Evolutionary conservation across 2,329 filamentous ascomycete species (phyloP).

Genomic region (Botryotinia globosa): DNA sequence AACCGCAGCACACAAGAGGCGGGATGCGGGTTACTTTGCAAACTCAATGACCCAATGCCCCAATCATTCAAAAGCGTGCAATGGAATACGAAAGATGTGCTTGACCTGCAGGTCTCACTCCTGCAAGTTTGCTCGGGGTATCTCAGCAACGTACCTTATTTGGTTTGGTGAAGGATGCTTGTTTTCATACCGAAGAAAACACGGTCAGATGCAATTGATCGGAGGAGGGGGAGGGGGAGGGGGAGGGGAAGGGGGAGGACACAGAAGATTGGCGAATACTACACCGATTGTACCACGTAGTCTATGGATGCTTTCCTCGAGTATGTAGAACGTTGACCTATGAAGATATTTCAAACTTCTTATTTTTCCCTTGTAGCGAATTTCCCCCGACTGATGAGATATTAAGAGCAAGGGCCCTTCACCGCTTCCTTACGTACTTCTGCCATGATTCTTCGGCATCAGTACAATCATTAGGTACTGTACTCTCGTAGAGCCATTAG

Average conservation of each 20-base stretch:
- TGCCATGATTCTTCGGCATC: background rate
- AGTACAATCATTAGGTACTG: background rate
- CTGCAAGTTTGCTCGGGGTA: conserved; percentile 16
- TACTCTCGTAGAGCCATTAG: background rate
- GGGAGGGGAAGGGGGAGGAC: background rate
- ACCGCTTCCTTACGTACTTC: conserved; percentile 8
- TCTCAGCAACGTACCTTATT: conserved; percentile 1
- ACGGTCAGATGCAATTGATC: background rate
- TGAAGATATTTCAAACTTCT: background rate
- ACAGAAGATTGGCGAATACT: conserved; percentile 3
- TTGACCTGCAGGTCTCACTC: background rate
- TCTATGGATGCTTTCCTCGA: background rate
- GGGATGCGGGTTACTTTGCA: background rate
- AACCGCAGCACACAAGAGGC: background rate
- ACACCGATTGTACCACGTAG: background rate
- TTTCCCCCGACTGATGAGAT: background rate
- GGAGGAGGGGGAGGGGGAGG: background rate
- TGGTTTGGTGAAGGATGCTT: background rate
- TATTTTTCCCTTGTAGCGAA: background rate
- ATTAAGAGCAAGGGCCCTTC: background rate
- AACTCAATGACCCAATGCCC: background rate
- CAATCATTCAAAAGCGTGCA: conserved; percentile 2
- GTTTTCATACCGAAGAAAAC: background rate
- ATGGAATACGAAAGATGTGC: conserved; percentile 4
- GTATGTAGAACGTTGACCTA: background rate